phyloP scores from a whole-genome alignment of 108 stramenopile genomes.

The Mayamaea pseudoterrestris region DNA sequence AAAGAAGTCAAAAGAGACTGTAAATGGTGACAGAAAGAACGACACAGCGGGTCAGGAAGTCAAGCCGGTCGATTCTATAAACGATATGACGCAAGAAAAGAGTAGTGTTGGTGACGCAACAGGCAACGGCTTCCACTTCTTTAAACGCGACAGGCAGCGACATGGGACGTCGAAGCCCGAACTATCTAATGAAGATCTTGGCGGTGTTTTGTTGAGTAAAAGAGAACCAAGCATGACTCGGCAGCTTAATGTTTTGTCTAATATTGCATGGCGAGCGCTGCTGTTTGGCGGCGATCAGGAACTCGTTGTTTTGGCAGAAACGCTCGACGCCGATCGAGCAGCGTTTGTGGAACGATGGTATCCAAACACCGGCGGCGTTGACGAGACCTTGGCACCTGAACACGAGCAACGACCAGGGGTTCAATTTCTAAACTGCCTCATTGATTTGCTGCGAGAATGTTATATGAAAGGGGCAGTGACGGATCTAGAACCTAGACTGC shows the following conservation, averaged over 20 bases:
- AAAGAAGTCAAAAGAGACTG: constrained; percentile 3
- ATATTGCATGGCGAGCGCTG: constrained; percentile 60
- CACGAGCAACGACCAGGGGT: constrained; percentile 63
- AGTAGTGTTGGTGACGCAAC: neutral
- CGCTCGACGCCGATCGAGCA: constrained; percentile 56
- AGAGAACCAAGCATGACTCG: constrained; percentile 76
- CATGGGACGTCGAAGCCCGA: constrained; percentile 10
- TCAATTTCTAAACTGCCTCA: constrained; percentile 60
- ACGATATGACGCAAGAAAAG: neutral
- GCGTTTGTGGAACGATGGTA: constrained; percentile 78
- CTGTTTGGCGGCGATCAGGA: constrained; percentile 80
- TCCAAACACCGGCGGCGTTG: constrained; percentile 17
- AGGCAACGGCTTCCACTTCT: neutral
- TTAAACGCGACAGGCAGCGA: constrained; percentile 10
- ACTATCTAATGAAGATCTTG: constrained; percentile 33
- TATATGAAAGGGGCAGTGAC: constrained; percentile 54
- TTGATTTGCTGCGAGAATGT: constrained; percentile 49
- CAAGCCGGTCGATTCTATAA: neutral
- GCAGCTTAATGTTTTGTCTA: constrained; percentile 73
- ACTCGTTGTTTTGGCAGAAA: constrained; percentile 62
- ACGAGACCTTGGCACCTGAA: constrained; percentile 8
- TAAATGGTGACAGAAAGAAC: too few relatives aligned
- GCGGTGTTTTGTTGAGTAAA: constrained; percentile 60
- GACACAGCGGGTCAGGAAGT: too few relatives aligned
- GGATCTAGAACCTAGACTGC: constrained; percentile 39